Percentiles rank a stretch among this genome's conserved stretches.
Evolutionary conservation across 2,329 filamentous ascomycete species (phyloP).

Genomic region (Apiospora pterosperma): DNA sequence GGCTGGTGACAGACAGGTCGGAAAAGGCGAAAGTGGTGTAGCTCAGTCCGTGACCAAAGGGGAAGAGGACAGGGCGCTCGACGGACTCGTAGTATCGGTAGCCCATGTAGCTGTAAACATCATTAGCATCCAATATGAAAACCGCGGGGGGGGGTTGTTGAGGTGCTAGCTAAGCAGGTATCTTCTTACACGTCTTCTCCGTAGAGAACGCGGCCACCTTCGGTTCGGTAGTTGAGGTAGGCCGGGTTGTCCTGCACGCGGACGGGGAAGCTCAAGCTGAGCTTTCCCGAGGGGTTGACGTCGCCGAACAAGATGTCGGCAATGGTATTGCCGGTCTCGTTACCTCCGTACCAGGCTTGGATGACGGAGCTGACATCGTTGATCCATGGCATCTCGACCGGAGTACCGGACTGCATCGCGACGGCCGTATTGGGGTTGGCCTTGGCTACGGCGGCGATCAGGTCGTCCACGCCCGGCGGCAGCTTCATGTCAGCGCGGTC

Average conservation of each 20-base stretch:
- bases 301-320: conserved; percentile 59
- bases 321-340: conserved; percentile 59
- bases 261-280: conserved; percentile 55
- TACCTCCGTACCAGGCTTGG: conserved; percentile 85
- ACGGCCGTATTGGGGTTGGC: conserved; percentile 69
- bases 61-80: conserved; percentile 47
- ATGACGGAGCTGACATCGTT: conserved; percentile 55
- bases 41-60: conserved; percentile 53
- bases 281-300: conserved; percentile 55
- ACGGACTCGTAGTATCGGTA: conserved; percentile 52
- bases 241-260: conserved; percentile 48
- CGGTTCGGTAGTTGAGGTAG: conserved; percentile 17
- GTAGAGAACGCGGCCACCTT: conserved; percentile 11
- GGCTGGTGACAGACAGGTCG: conserved; percentile 30
- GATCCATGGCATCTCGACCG: conserved; percentile 69
- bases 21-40: conserved; percentile 39
- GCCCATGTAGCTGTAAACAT: conserved; percentile 56
- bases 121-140: conserved; percentile 37
- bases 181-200: conserved; percentile 38
- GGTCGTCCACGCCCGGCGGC: conserved; percentile 66
- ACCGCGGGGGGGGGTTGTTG: too few species aligned
- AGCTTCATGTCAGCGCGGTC: conserved; percentile 78
- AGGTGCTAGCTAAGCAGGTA: neutral
- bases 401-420: conserved; percentile 75
- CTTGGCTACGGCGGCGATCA: conserved; percentile 63